Evolutionary conservation across 495 filamentous ascomycete genomes (phyloP).

Genomic region (Aspergillus sclerotiicarbonarius): DNA sequence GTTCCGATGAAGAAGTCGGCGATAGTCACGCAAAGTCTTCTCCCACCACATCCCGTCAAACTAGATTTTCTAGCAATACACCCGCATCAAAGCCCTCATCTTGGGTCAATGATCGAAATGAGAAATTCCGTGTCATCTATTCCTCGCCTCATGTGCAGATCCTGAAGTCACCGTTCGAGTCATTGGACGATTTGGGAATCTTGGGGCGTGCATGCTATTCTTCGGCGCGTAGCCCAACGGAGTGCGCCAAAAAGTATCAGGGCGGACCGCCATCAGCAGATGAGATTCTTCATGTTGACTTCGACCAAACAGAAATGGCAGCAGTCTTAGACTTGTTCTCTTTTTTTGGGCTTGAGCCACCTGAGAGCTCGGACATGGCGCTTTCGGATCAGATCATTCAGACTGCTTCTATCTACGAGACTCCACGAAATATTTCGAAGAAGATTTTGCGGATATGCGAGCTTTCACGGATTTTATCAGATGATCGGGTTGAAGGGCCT

Average conservation of each 20-base stretch:
- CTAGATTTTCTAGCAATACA: not conserved
- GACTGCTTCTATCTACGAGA: constrained; percentile 5
- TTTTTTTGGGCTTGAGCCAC: constrained; percentile 3
- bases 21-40: not conserved
- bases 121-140: not conserved
- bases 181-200: constrained; percentile 10
- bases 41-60: not conserved
- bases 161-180: constrained; percentile 6
- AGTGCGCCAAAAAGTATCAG: constrained; percentile 11
- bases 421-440: constrained; percentile 2
- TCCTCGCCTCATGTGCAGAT: constrained; percentile 14
- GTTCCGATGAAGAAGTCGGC: constrained; percentile 10
- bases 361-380: constrained; percentile 11
- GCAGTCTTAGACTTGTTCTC: constrained; percentile 16
- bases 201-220: constrained; percentile 12
- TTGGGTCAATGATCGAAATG: not conserved
- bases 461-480: constrained; percentile 7
- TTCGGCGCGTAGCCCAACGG: constrained; percentile 11
- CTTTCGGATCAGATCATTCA: constrained; percentile 18
- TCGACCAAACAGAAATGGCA: constrained; percentile 16
- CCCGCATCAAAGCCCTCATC: not conserved
- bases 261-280: not conserved
- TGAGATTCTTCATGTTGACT: constrained; percentile 18
- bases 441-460: constrained; percentile 12
- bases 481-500: not conserved